phyloP scores from a whole-genome alignment of 495 filamentous ascomycete genomes.

The Copromyces sp. region DNA sequence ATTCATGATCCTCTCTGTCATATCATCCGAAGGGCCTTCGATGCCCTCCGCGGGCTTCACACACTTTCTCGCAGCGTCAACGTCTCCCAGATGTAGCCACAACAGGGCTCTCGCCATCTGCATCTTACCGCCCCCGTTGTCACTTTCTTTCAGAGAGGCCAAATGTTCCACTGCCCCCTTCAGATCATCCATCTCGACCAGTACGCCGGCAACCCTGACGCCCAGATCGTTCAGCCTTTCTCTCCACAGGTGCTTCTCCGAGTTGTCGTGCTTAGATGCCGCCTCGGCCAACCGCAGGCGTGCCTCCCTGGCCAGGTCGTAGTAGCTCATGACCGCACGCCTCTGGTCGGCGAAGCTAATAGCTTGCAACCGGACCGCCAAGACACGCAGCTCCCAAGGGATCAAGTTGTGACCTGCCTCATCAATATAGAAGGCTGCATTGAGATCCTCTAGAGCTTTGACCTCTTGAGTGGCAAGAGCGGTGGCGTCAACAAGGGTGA shows the following conservation, averaged over 20 bases:
- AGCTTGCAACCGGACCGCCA: conserved; percentile 72
- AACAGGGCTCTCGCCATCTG: conserved; percentile 49
- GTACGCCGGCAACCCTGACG: conserved; percentile 61
- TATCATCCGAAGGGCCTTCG: conserved; percentile 3
- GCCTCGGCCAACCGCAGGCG: conserved; percentile 40
- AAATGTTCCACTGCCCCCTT: conserved; percentile 65
- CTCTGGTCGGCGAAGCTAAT: conserved; percentile 75
- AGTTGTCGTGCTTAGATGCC: conserved; percentile 25
- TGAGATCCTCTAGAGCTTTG: conserved; percentile 72
- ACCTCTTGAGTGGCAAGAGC: conserved; percentile 76
- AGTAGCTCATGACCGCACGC: conserved; percentile 78
- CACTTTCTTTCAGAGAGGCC: conserved; percentile 26
- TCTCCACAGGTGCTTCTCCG: conserved; percentile 53
- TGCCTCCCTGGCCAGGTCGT: conserved; percentile 74
- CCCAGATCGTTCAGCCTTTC: conserved; percentile 62
- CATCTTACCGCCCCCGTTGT: conserved; percentile 18
- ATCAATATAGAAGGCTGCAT: conserved; percentile 55
- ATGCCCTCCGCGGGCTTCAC: conserved; percentile 21
- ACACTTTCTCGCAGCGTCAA: conserved; percentile 51
- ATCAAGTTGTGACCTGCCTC: conserved; percentile 46
- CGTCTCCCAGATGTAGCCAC: conserved; percentile 65
- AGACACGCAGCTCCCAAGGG: conserved; percentile 78
- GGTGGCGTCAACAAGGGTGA: conserved; percentile 60
- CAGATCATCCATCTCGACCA: conserved; percentile 88
- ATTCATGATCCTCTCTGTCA: conserved; percentile 34